phyloP scores from a whole-genome alignment of 1,139 yeast genomes.

The Geotrichum bryndzae region DNA sequence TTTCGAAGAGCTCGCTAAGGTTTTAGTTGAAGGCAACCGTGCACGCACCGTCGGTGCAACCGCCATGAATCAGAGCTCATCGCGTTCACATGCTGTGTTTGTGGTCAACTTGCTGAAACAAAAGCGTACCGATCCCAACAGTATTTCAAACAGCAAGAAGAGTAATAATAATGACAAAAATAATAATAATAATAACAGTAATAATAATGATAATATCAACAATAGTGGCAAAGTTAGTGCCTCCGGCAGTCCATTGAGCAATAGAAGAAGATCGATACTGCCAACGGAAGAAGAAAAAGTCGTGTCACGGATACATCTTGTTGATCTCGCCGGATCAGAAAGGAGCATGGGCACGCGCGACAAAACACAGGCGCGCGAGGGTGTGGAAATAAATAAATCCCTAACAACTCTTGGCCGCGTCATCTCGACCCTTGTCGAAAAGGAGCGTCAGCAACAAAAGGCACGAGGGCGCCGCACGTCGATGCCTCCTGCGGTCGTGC shows the following conservation, averaged over 20 bases:
- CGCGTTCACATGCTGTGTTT: constrained; percentile 87
- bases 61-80: constrained; percentile 69
- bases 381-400: constrained; percentile 85
- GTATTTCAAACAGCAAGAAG: background rate
- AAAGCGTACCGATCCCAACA: background rate
- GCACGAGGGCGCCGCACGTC: constrained; percentile 23
- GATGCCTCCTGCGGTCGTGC: constrained; percentile 38
- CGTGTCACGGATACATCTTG: constrained; percentile 48
- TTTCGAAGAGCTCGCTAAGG: constrained; percentile 53
- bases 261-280: constrained; percentile 46
- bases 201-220: background rate
- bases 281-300: background rate
- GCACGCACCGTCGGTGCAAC: constrained; percentile 81
- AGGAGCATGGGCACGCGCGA: constrained; percentile 65
- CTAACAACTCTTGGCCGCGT: constrained; percentile 84
- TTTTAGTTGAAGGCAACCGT: constrained; percentile 63
- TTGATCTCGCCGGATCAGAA: constrained; percentile 96
- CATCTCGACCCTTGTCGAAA: constrained; percentile 38
- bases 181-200: too few species aligned
- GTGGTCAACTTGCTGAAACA: background rate
- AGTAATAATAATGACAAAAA: background rate
- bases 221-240: constrained; percentile 25
- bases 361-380: constrained; percentile 60
- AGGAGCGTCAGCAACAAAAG: constrained; percentile 19
- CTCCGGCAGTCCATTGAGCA: constrained; percentile 23